phyloP scores from a whole-genome alignment of 768 basidiomycete species.

The Kwoniella dendrophila region DNA sequence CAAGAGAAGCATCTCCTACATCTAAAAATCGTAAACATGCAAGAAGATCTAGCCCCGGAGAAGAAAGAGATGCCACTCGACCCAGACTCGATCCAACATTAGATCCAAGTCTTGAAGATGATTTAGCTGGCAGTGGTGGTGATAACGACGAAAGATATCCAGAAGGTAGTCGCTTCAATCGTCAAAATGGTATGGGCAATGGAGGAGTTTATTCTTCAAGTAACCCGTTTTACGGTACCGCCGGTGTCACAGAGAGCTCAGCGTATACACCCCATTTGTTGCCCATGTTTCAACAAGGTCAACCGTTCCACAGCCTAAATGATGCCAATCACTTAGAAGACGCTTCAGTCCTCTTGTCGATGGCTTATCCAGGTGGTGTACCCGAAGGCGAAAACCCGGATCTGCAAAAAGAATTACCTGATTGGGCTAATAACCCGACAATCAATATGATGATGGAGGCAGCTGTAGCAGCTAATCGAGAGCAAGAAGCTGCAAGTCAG shows the following conservation, averaged over 20 bases:
- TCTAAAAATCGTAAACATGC: slow-evolving; percentile 27
- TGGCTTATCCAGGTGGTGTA: slow-evolving; percentile 50
- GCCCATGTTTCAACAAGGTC: slow-evolving; percentile 40
- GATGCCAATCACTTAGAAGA: slow-evolving; percentile 51
- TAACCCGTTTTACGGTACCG: slow-evolving; percentile 21
- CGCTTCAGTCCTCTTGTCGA: slow-evolving; percentile 51
- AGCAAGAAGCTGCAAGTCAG: slow-evolving; percentile 15
- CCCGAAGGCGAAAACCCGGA: slow-evolving; percentile 20
- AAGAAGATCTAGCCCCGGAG: slow-evolving; percentile 19
- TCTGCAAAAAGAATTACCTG: slow-evolving; percentile 27
- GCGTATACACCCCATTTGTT: slow-evolving; percentile 48
- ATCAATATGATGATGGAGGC: slow-evolving; percentile 47
- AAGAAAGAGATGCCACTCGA: slow-evolving; percentile 10
- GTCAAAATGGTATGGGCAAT: slow-evolving; percentile 33
- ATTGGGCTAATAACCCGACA: slow-evolving; percentile 35
- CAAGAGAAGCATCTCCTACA: slow-evolving; percentile 35
- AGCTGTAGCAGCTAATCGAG: slow-evolving; percentile 19
- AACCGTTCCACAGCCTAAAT: slow-evolving; percentile 28
- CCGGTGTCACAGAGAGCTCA: slow-evolving; percentile 16
- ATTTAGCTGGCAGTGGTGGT: slow-evolving; percentile 25
- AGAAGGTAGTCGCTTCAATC: slow-evolving; percentile 21
- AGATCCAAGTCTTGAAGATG: slow-evolving; percentile 28
- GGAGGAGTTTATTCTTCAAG: slow-evolving; percentile 32
- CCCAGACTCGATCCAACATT: slow-evolving; percentile 19
- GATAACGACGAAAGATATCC: slow-evolving; percentile 22